These are phyloP conservation scores for Lipomyces sp. DNA, from an alignment of 805 yeast species.

Conservation along the genomic window DNA sequence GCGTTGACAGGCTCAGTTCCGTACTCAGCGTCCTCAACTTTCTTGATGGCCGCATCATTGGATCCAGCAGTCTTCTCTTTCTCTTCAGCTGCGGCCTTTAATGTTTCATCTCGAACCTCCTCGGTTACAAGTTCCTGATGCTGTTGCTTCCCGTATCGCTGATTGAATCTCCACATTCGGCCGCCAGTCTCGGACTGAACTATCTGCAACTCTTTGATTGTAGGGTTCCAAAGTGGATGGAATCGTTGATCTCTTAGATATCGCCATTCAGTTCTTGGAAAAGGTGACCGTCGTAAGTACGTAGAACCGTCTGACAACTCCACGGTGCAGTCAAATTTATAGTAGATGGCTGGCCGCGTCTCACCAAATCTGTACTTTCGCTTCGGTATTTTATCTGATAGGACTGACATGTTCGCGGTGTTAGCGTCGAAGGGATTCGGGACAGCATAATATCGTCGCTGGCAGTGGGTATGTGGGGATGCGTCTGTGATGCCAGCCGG, in stretches of 20 bases:
- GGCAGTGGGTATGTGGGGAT: background rate
- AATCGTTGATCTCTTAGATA: slow-evolving; percentile 89
- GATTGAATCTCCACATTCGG: slow-evolving; percentile 26
- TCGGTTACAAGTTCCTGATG: background rate
- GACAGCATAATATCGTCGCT: background rate
- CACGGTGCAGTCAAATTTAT: slow-evolving; percentile 86
- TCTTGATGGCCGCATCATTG: slow-evolving; percentile 8
- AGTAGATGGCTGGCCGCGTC: slow-evolving; percentile 91
- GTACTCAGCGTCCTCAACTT: slow-evolving; percentile 12
- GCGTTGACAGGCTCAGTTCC: background rate
- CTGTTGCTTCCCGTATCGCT: slow-evolving; percentile 20
- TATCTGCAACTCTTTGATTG: slow-evolving; percentile 41
- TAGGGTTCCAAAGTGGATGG: slow-evolving; percentile 85
- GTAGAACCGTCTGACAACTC: slow-evolving; percentile 96
- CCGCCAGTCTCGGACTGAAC: slow-evolving; percentile 33
- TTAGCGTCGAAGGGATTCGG: slow-evolving; percentile 25
- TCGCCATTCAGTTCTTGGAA: slow-evolving; percentile 83
- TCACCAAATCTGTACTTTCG: slow-evolving; percentile 59
- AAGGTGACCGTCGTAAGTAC: slow-evolving; percentile 76
- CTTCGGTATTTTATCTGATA: slow-evolving; percentile 33
- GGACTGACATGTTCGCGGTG: slow-evolving; percentile 24
- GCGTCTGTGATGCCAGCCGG: background rate
- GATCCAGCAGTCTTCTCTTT: background rate
- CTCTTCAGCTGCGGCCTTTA: slow-evolving; percentile 1
- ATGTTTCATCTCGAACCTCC: slow-evolving; percentile 11